Evolutionary conservation across 192 early-diverging fungal genomes (phyloP).

Genomic region (Backusella tarrabulga): DNA sequence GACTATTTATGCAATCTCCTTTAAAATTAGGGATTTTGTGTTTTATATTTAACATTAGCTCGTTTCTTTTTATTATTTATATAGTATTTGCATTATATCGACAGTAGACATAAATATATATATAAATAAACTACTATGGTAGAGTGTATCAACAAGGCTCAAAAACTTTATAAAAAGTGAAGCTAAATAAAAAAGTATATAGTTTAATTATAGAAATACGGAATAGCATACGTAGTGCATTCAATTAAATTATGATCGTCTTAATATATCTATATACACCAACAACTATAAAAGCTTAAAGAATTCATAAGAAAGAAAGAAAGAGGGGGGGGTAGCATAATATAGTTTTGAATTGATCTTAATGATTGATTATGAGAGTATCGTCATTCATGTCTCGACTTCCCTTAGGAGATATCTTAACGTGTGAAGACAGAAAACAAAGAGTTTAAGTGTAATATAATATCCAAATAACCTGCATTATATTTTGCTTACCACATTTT

Average conservation of each 20-base stretch:
- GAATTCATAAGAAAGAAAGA: not conserved
- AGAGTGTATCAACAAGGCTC: not conserved
- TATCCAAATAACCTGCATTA: not conserved
- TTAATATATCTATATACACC: not conserved
- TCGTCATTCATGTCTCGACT: conserved; percentile 1
- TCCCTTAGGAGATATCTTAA: not conserved
- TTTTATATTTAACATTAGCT: not conserved
- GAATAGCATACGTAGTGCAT: not conserved
- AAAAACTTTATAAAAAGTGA: not conserved
- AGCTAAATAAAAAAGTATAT: not conserved
- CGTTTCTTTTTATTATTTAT: not conserved
- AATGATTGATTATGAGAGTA: not conserved
- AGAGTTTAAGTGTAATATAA: not conserved
- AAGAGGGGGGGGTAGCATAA: not conserved
- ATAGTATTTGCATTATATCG: not conserved
- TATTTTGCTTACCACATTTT: not conserved
- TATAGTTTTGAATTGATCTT: not conserved
- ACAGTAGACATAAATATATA: not conserved
- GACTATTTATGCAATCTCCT: not conserved
- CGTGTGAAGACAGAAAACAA: not conserved
- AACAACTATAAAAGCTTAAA: not conserved
- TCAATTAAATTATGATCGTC: not conserved
- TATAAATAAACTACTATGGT: not conserved
- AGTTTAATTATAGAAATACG: not conserved
- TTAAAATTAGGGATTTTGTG: not conserved